Evolutionary conservation across 164 flowering plant genomes (phyloP), one percentile per base, ranked within the genome.

Genomic region (Macadamia tetraphylla): DNA sequence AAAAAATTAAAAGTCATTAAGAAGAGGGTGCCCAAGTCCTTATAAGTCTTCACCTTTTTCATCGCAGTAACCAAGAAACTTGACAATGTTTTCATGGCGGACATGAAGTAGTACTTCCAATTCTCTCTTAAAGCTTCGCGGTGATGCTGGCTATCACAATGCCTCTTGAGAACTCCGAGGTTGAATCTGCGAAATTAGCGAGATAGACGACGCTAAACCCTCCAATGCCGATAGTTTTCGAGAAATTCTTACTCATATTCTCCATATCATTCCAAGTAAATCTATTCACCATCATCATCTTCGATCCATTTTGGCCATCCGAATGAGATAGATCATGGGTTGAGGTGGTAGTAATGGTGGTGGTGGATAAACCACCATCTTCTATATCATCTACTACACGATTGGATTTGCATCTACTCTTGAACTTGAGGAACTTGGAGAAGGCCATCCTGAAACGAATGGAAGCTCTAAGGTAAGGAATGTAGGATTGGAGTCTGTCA

Each of bases 171-270:
- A 1, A 93, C 97, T 1, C 80, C 88, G 1, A 70, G 67, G 59
- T 23, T 0, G 82, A 78, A 55, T 75, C 79, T 2, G 77, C 60
- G 57, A 83, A 68, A 7, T 52, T 68, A 65, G 79, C 92, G n/a
- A 85, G 73, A 73, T 89, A 91, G 3, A 91, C 90, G 0, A 81
- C 86, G 64, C 94, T 89, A 53, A 78, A 91, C 12, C 97, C 97
- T 1, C 97, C 97, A 17, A 80, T 78, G 1, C 91, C 97, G 60
- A 89, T 77, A 49, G 80, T 80, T 48, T 48, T 52, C 0, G 82
- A 74, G 73, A 86, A 87, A 63, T 80, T 78, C 70, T n/a, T 49
- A 1, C 87, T 81, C 2, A 77, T 3, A 53, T 18, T 71, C 73
- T 80, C 78, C 10, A 88, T 79, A 69, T 85, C 90, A 0, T 68